Conservation (phyloP, 2,329 filamentous ascomycete species). For the Albophoma yamanashiensis region DNA sequence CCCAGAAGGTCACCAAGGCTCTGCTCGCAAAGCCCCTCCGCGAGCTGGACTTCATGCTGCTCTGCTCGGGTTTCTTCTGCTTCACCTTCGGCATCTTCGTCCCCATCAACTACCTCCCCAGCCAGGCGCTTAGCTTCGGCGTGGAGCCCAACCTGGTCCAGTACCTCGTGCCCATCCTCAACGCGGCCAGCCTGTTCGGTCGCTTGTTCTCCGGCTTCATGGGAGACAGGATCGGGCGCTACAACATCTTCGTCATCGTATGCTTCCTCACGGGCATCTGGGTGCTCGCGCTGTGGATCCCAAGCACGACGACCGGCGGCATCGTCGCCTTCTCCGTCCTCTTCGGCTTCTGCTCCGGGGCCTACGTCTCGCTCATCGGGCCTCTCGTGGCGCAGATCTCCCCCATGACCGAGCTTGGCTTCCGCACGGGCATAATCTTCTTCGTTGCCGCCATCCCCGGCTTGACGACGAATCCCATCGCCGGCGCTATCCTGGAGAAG, state of each 20-base stretch:
- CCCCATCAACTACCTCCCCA: background rate
- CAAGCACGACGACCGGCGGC: slow-evolving; percentile 24
- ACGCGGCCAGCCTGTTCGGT: slow-evolving; percentile 26
- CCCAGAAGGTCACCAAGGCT: background rate
- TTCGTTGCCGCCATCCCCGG: background rate
- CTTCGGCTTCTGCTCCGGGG: slow-evolving; percentile 31
- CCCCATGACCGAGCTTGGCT: background rate
- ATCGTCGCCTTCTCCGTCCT: slow-evolving; percentile 28
- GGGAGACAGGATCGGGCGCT: slow-evolving; percentile 25
- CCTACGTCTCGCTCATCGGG: slow-evolving; percentile 26
- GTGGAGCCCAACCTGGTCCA: slow-evolving; percentile 13
- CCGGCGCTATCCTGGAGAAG: background rate
- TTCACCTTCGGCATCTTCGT: background rate
- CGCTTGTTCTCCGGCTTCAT: slow-evolving; percentile 20
- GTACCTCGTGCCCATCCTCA: slow-evolving; percentile 27
- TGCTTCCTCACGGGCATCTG: background rate
- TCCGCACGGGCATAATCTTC: background rate
- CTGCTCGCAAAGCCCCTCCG: background rate
- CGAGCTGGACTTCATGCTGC: background rate
- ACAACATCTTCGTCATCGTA: slow-evolving; percentile 31
- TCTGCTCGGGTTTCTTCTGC: background rate
- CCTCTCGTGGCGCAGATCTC: slow-evolving; percentile 38
- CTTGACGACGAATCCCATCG: background rate
- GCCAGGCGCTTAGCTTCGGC: background rate
- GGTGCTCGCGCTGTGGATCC: background rate